A percentile compares a stretch with the other conserved stretches of the same genome.
phyloP scores from a whole-genome alignment of 116 monocot genomes.

The Trichopus zeylanicus region DNA sequence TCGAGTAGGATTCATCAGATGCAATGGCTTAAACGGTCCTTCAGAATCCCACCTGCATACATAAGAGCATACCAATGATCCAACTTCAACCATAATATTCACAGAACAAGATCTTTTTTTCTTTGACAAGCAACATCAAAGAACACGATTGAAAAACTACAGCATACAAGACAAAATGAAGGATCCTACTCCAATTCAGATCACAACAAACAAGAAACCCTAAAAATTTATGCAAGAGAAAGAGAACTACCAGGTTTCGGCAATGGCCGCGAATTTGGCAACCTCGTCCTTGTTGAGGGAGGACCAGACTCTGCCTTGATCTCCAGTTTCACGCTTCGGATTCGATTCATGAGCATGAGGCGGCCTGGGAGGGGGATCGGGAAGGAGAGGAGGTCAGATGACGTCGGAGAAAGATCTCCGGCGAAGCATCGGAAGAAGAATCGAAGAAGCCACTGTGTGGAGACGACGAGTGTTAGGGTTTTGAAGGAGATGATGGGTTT shows the following conservation, averaged over 20 bases:
- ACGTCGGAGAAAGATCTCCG: constrained; percentile 22
- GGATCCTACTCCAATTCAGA: background rate
- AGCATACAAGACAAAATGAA: background rate
- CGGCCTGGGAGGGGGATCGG: constrained; percentile 3
- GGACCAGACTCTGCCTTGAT: constrained; percentile 10
- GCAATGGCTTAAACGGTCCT: constrained; percentile 89
- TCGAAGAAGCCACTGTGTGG: background rate
- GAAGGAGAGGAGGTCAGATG: constrained; percentile 1
- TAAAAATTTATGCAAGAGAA: too few relatives aligned
- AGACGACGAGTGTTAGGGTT: constrained; percentile 9
- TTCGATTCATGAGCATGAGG: background rate
- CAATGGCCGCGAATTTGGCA: constrained; percentile 76
- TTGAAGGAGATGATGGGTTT: background rate
- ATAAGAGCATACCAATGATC: background rate
- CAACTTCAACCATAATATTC: constrained; percentile 1
- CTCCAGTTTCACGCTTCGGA: constrained; percentile 1
- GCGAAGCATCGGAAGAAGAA: too few relatives aligned
- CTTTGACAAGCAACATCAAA: background rate
- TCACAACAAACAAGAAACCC: too few relatives aligned
- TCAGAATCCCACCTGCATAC: constrained; percentile 80
- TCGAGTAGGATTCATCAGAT: constrained; percentile 77
- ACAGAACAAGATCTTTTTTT: too few relatives aligned
- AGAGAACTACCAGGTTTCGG: constrained; percentile 58
- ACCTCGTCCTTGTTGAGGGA: constrained; percentile 64
- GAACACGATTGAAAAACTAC: background rate